These are phyloP conservation scores for Akanthomyces dipterigenus DNA, from an alignment of 2,329 filamentous ascomycete species.

Conservation along the genomic window DNA sequence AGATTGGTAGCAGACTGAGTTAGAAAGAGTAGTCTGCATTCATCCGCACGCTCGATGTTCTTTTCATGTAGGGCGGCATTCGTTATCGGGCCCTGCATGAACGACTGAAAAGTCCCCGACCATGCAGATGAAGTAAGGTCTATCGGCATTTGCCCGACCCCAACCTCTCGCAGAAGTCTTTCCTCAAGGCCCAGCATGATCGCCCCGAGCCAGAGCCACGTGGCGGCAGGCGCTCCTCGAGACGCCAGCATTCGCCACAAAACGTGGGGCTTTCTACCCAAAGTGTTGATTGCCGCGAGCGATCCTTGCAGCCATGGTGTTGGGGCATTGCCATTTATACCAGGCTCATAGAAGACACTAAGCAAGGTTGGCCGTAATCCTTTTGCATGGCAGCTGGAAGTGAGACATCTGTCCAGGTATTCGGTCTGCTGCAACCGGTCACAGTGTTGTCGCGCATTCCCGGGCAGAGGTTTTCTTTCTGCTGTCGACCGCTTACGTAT, in stretches of 20 bases:
- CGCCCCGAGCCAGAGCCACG: conserved; percentile 21
- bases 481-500: background rate
- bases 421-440: background rate
- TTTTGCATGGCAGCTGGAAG: conserved; percentile 19
- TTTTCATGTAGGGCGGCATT: conserved; percentile 7
- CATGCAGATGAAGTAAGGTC: conserved; percentile 23
- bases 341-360: conserved; percentile 22
- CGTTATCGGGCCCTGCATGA: conserved; percentile 21
- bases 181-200: conserved; percentile 17
- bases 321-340: conserved; percentile 23
- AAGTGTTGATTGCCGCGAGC: conserved; percentile 19
- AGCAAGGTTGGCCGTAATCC: conserved; percentile 21
- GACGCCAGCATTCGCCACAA: conserved; percentile 22
- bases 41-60: conserved; percentile 19
- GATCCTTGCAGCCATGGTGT: conserved; percentile 24
- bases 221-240: background rate
- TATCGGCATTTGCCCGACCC: conserved; percentile 20
- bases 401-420: conserved; percentile 18
- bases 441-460: background rate
- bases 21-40: conserved; percentile 25
- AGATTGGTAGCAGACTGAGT: conserved; percentile 16
- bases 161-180: conserved; percentile 16
- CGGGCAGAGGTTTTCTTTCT: background rate
- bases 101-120: conserved; percentile 21
- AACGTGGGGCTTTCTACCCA: conserved; percentile 12